Base-by-base conservation (phyloP, 1,284 basidiomycete species). In the Sporisorium scitamineum region DNA sequence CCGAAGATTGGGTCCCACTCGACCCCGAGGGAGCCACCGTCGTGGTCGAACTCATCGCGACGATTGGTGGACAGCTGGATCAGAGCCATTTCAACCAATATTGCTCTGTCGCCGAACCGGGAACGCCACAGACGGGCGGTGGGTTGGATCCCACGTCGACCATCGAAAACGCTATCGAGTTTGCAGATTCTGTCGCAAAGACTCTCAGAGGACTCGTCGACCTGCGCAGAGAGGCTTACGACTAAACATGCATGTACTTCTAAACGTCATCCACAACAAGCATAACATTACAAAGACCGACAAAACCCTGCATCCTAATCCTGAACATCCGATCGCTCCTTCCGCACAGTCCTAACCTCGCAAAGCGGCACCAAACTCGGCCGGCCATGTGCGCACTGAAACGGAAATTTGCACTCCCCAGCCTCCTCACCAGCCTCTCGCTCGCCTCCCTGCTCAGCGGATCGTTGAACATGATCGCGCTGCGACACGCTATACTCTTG, bases 351-450 rank as follows among this genome's bases (percentile, higher is more conserved):
- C 44, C 29, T 29, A 8, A 70, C 34, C 37, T 56, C 51, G 56
- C 73, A 76, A 24, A 71, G 27, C 2, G 73, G 73, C 26, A 69
- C 61, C 34, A 76, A 22, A 18, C 45, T 67, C 6, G 69, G 69
- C 71, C 87, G 58, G 0, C 95, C 95, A 86, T 98, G 95, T 14
- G 95, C 95, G 86, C 95, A 98, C 81, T 93, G 92, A 85, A 97
- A 97, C 1, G 95, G 95, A 80, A 93, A 92, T 6, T 89, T 88
- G 1, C 94, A 93, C 67, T 88, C 83, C 90, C 89, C 24, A 98
- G 87, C 73, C 90, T 89, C 9, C 82, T 78, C 42, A 97, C 87
- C 50, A 98, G 88, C 42, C 88, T 87, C 74, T 89, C 84, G 84
- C 93, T 93, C 81, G 95, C 93, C 32, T 89, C 88, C 5, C 86